phyloP scores from a whole-genome alignment of 805 yeast genomes.

The Henningerozyma blattae region DNA sequence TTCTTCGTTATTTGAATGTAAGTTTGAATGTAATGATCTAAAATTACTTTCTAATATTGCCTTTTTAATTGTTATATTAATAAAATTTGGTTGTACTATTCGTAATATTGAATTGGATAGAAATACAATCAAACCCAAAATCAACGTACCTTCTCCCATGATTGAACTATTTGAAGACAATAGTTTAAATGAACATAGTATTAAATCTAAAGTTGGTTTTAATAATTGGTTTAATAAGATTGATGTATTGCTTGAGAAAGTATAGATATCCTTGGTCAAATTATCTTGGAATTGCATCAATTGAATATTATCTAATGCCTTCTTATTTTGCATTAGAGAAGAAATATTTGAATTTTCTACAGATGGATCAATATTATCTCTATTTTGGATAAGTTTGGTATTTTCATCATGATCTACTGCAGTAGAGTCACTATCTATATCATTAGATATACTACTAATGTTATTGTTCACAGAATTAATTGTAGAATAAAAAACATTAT shows the following conservation, averaged over 20 bases:
- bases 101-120: conserved; percentile 62
- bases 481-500: conserved; percentile 19
- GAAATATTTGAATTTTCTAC: not conserved
- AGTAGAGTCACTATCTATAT: not conserved
- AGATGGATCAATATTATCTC: conserved; percentile 1
- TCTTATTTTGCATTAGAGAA: not conserved
- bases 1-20: conserved; percentile 73
- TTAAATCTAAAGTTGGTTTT: conserved; percentile 70
- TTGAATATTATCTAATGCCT: not conserved
- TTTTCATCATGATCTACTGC: not conserved
- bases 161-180: conserved; percentile 34
- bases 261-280: conserved; percentile 64
- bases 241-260: conserved; percentile 61
- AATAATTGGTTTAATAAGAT: conserved; percentile 71
- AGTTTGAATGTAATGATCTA: conserved; percentile 69
- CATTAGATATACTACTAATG: too few relatives aligned
- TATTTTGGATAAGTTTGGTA: too few relatives aligned
- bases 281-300: conserved; percentile 19
- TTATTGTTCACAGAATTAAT: too few relatives aligned
- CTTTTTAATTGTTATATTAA: conserved; percentile 61
- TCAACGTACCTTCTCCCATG: conserved; percentile 61
- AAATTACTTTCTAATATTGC: conserved; percentile 79
- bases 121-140: conserved; percentile 71
- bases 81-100: conserved; percentile 81
- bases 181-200: conserved; percentile 70